Conservation (phyloP, 306 rosid species). For the Cucumis melo region DNA sequence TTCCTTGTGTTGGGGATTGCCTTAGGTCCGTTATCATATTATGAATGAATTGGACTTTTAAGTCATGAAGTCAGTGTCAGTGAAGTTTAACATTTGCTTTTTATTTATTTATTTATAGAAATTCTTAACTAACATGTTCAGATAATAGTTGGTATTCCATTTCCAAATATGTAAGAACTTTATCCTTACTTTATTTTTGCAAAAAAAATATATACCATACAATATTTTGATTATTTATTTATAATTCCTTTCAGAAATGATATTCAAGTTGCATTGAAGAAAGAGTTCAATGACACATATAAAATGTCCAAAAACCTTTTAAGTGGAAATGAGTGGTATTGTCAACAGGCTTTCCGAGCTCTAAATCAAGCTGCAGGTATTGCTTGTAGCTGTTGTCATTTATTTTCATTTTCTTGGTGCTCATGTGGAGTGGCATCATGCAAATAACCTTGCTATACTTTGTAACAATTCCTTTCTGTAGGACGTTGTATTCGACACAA, state of each 20-base stretch:
- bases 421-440: background rate
- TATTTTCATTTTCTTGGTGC: background rate
- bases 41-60: background rate
- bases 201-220: background rate
- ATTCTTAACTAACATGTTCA: constrained; percentile 52
- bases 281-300: constrained; percentile 70
- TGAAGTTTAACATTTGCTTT: constrained; percentile 2
- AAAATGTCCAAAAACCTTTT: constrained; percentile 60
- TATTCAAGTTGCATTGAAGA: constrained; percentile 63
- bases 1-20: background rate
- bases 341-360: constrained; percentile 96
- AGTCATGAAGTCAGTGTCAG: background rate
- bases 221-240: constrained; percentile 21
- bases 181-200: constrained; percentile 8
- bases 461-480: constrained; percentile 14
- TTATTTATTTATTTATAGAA: constrained; percentile 9
- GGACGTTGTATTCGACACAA: constrained; percentile 92
- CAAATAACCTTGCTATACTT: background rate
- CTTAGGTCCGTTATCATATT: background rate
- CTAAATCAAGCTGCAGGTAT: constrained; percentile 96
- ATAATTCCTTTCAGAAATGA: constrained; percentile 45
- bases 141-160: constrained; percentile 91
- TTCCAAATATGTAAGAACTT: constrained; percentile 78
- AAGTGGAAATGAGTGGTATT: constrained; percentile 85
- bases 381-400: background rate